Conservation (phyloP, 345 rosid species). For the Conringia planisiliqua region DNA sequence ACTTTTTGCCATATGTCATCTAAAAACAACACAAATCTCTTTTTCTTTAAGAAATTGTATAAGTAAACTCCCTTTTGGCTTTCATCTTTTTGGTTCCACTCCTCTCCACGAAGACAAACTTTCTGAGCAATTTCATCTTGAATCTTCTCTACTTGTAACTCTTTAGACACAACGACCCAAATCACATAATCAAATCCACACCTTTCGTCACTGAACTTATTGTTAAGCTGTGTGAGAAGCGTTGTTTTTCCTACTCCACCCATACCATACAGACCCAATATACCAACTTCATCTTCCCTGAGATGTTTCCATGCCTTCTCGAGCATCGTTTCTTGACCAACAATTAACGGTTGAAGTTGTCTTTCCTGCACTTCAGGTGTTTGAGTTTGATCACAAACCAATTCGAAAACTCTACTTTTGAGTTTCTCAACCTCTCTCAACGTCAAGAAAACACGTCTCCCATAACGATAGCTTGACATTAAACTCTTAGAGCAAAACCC, state of each 20-base stretch:
- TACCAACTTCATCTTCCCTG: not conserved
- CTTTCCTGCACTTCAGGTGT: not conserved
- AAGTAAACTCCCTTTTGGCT: not conserved
- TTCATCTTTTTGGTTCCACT: not conserved
- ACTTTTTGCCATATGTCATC: constrained; percentile 28
- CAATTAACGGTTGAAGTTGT: not conserved
- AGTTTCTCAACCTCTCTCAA: not conserved
- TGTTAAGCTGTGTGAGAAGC: not conserved
- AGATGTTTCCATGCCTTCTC: not conserved
- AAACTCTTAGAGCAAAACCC: not conserved
- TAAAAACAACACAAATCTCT: constrained; percentile 12
- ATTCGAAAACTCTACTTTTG: not conserved
- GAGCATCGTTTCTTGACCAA: not conserved
- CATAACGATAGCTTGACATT: not conserved
- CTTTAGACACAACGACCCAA: constrained; percentile 6
- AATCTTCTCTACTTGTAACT: not conserved
- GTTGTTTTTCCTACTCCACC: not conserved
- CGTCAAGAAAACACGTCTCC: not conserved
- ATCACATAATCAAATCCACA: not conserved
- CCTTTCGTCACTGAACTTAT: not conserved
- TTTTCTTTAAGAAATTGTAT: not conserved
- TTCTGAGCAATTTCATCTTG: constrained; percentile 11
- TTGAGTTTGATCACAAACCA: not conserved
- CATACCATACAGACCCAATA: constrained; percentile 19
- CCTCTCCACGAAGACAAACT: not conserved